A percentile compares a stretch with the other conserved stretches of the same genome.
Conservation (phyloP, 371 early-diverging fungal genomes). For the Phascolomyces articulosus region DNA sequence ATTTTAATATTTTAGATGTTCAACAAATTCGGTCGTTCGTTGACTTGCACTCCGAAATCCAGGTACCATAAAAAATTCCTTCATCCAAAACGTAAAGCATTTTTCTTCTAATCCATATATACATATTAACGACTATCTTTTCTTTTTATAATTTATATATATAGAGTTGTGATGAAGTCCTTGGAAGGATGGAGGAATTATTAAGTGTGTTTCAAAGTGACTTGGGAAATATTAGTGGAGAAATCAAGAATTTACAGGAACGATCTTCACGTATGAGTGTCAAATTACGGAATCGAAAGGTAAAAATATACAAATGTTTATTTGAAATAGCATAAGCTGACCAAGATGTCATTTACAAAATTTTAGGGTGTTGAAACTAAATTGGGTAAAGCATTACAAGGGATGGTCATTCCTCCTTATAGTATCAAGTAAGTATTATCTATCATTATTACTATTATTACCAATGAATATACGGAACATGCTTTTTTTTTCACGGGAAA, state of each 20-base stretch:
- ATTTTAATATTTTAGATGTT: conserved; percentile 50
- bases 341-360: background rate
- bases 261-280: conserved; percentile 80
- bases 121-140: no score
- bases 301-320: no score
- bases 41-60: conserved; percentile 74
- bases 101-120: no score
- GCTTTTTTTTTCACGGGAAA: no score
- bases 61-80: conserved; percentile 25
- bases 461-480: no score
- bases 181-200: conserved; percentile 86
- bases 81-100: no score
- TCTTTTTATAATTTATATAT: no score
- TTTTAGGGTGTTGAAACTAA: conserved; percentile 66
- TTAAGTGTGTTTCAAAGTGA: conserved; percentile 84
- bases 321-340: no score
- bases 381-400: conserved; percentile 74
- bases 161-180: conserved; percentile 77
- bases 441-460: background rate
- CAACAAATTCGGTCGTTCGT: conserved; percentile 69
- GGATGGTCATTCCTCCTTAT: conserved; percentile 81
- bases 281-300: conserved; percentile 82
- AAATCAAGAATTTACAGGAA: conserved; percentile 85
- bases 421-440: conserved; percentile 67
- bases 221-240: conserved; percentile 84